Percentiles rank a stretch among this genome's conserved stretches.
Evolutionary conservation across 2,329 filamentous ascomycete species (phyloP).

Genomic region (Aspergillus aculeatus): DNA sequence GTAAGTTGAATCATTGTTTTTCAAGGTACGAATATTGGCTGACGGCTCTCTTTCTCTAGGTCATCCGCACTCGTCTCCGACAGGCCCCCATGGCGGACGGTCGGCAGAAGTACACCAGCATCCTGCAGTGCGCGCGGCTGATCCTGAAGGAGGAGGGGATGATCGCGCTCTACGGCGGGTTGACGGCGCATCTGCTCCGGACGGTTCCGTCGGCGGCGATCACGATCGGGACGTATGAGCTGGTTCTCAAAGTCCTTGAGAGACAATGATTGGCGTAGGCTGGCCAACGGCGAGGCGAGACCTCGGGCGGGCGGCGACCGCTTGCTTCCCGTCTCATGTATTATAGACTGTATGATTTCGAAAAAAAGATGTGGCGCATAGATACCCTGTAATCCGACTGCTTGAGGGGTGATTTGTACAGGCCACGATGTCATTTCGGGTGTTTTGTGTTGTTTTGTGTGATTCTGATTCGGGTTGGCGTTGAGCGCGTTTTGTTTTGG

Average conservation of each 20-base stretch:
- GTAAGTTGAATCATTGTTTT: constrained; percentile 15
- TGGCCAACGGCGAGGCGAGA: no score
- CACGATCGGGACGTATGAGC: constrained; percentile 39
- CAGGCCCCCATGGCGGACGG: constrained; percentile 38
- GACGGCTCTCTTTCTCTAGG: constrained; percentile 21
- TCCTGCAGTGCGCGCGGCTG: constrained; percentile 35
- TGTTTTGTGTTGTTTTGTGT: neutral
- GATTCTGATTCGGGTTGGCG: neutral
- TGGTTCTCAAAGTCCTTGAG: constrained; percentile 30
- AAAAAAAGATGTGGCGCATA: constrained; percentile 4
- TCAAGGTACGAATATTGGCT: neutral
- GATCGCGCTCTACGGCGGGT: constrained; percentile 36
- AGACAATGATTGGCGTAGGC: neutral
- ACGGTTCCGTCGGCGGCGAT: constrained; percentile 38
- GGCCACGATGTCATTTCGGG: neutral
- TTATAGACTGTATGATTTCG: constrained; percentile 7
- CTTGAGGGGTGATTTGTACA: neutral
- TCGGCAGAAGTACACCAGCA: constrained; percentile 35
- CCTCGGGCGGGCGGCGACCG: neutral
- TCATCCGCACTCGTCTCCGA: constrained; percentile 36
- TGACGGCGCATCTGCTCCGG: constrained; percentile 37
- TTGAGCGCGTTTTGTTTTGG: neutral
- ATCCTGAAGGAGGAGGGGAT: constrained; percentile 38
- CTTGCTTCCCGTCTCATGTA: constrained; percentile 4
- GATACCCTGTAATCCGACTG: constrained; percentile 8